A percentile compares a stretch with the other conserved stretches of the same genome.
Conservation (phyloP, 2,329 filamentous ascomycete species). For the Falciphora oryzae region DNA sequence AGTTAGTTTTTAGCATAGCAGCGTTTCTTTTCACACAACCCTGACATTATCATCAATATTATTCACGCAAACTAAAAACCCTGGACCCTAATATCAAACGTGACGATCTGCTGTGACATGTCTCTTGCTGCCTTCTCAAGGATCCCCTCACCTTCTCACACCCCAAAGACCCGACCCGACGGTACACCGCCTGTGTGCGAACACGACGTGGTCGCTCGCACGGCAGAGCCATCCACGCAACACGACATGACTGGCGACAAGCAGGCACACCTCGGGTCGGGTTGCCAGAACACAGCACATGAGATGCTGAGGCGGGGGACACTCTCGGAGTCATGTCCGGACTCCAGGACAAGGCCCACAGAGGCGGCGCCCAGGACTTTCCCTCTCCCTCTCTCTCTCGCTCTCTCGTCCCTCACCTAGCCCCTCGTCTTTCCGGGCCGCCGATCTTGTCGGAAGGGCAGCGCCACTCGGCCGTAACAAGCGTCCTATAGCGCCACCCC, state of each 20-base stretch:
- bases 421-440: neutral
- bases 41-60: neutral
- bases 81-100: neutral
- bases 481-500: neutral
- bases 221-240: neutral
- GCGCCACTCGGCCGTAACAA: neutral
- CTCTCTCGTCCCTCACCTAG: neutral
- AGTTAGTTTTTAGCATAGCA: neutral
- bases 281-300: neutral
- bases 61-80: neutral
- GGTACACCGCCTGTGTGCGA: neutral
- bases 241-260: neutral
- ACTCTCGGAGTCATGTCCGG: too few species aligned
- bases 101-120: neutral
- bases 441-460: neutral
- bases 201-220: neutral
- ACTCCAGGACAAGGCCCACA: too few species aligned
- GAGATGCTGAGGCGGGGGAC: neutral
- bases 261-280: neutral
- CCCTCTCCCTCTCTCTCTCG: neutral
- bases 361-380: too few species aligned
- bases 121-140: too few species aligned
- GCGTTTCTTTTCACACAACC: neutral
- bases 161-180: neutral
- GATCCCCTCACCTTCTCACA: neutral